Conservation (phyloP, 169 alveolate species). For the Plasmodium gaboni region DNA sequence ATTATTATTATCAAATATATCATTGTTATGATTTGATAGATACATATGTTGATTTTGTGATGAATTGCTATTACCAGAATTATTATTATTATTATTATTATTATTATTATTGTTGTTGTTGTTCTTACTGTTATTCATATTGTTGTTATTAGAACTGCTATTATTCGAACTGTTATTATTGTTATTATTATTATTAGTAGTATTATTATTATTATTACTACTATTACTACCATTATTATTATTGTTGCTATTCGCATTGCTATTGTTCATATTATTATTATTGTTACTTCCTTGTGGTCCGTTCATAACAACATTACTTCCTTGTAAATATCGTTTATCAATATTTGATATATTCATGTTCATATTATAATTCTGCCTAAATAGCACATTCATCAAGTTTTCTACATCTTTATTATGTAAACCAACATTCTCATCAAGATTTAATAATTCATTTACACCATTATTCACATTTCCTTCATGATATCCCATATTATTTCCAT, state of each 20-base stretch:
- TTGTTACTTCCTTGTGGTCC: neutral
- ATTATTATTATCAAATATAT: constrained; percentile 21
- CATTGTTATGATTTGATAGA: constrained; percentile 13
- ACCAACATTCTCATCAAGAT: constrained; percentile 44
- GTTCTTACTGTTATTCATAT: neutral
- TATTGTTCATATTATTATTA: constrained; percentile 6
- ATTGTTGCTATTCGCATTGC: neutral
- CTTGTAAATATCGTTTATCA: constrained; percentile 24
- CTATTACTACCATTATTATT: neutral
- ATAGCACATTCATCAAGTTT: constrained; percentile 35
- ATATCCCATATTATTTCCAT: constrained; percentile 1
- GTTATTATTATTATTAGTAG: neutral
- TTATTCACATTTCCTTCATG: constrained; percentile 31
- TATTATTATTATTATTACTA: neutral
- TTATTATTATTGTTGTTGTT: neutral
- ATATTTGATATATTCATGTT: constrained; percentile 28
- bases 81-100: constrained; percentile 1
- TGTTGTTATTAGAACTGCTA: neutral
- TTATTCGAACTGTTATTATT: neutral
- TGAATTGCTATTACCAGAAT: constrained; percentile 7
- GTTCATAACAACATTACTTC: neutral
- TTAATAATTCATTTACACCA: constrained; percentile 13
- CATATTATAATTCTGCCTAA: constrained; percentile 70
- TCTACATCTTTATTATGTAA: constrained; percentile 55
- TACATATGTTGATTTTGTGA: constrained; percentile 21